Percentiles rank a stretch among this genome's conserved stretches.
Evolutionary conservation across 148 eudicot species (phyloP).

Genomic region (Vaccinium darrowii): DNA sequence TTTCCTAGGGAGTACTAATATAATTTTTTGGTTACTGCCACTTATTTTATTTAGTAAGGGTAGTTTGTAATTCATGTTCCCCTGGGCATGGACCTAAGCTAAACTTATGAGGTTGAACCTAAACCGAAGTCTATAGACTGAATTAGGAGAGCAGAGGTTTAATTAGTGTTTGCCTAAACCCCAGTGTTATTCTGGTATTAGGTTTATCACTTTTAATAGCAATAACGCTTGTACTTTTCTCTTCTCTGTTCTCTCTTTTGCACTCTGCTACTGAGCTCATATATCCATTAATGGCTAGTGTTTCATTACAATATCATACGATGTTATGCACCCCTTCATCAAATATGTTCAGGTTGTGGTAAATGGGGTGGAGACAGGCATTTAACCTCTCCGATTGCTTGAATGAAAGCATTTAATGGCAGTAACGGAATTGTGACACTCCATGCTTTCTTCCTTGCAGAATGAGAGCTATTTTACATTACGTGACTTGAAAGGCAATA

Average conservation of each 20-base stretch:
- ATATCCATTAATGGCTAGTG: background rate
- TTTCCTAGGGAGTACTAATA: background rate
- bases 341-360: background rate
- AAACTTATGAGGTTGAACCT: too few species aligned
- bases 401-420: background rate
- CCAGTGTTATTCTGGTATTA: background rate
- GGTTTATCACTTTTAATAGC: background rate
- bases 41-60: background rate
- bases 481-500: constrained; percentile 80
- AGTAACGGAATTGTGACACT: background rate
- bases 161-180: background rate
- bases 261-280: background rate
- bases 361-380: background rate
- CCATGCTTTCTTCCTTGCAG: constrained; percentile 44
- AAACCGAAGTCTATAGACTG: too few species aligned
- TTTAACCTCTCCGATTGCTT: background rate
- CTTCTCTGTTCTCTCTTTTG: background rate
- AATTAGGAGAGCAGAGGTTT: background rate
- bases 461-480: constrained; percentile 72
- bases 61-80: background rate
- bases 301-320: background rate
- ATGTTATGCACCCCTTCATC: background rate
- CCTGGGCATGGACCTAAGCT: background rate
- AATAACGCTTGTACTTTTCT: background rate
- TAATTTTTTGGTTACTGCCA: background rate